phyloP scores from a whole-genome alignment of 768 basidiomycete genomes.

The Mycena venus region DNA sequence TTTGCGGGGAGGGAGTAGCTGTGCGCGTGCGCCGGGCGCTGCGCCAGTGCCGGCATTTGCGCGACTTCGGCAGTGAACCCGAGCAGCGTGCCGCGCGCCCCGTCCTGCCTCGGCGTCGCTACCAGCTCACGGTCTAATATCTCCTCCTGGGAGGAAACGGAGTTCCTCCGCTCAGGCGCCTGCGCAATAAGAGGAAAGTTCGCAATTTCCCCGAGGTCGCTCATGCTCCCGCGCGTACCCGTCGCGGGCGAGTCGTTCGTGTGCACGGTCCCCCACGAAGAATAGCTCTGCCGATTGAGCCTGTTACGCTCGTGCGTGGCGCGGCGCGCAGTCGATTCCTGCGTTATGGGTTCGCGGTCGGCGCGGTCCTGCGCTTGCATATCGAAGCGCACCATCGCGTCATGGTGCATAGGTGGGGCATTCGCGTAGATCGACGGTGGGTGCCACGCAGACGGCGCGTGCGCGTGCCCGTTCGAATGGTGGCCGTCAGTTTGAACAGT shows the following conservation, averaged over 20 bases:
- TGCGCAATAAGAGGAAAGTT: constrained; percentile 11
- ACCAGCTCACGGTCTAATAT: constrained; percentile 10
- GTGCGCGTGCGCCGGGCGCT: constrained; percentile 13
- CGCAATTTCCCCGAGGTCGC: constrained; percentile 11
- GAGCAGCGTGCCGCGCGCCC: background rate
- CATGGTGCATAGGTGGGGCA: background rate
- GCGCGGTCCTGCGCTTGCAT: background rate
- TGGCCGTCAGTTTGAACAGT: constrained; percentile 31
- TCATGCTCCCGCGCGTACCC: constrained; percentile 22
- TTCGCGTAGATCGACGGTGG: constrained; percentile 24
- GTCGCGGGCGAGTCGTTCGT: constrained; percentile 6
- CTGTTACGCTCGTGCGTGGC: constrained; percentile 21
- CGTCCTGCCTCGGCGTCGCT: constrained; percentile 17
- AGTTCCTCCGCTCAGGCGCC: background rate
- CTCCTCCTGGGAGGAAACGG: background rate
- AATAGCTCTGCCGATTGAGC: constrained; percentile 25
- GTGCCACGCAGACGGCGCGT: background rate
- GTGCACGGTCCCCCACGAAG: constrained; percentile 34
- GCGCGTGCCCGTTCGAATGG: background rate
- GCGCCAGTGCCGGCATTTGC: background rate
- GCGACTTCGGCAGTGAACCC: constrained; percentile 11
- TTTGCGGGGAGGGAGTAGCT: constrained; percentile 21
- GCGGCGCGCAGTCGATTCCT: constrained; percentile 11
- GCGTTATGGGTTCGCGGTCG: background rate
- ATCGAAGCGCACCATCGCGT: constrained; percentile 13